Evolutionary conservation across 73 alveolate species (phyloP).

Genomic region (Paramecium caudatum): DNA sequence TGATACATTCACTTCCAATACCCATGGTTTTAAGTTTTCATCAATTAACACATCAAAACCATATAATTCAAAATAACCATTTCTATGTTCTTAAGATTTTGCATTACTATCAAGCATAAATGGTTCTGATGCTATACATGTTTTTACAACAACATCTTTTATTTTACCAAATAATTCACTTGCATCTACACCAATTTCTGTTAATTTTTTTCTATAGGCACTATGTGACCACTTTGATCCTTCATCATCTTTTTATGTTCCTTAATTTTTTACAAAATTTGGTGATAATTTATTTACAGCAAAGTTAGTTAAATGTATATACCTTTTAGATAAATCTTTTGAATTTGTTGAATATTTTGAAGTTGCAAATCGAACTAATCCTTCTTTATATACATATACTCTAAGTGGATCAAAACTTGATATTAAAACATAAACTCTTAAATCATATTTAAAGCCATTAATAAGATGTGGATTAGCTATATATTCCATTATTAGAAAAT

Average conservation of each 20-base stretch:
- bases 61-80: conserved; percentile 92
- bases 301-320: conserved; percentile 95
- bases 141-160: conserved; percentile 85
- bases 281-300: conserved; percentile 88
- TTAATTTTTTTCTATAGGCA: conserved; percentile 77
- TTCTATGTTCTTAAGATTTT: conserved; percentile 77
- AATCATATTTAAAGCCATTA: conserved; percentile 93
- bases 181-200: conserved; percentile 81
- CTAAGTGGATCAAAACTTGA: conserved; percentile 93
- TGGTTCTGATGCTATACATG: conserved; percentile 88
- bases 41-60: conserved; percentile 96
- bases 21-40: conserved; percentile 92
- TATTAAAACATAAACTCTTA: conserved; percentile 94
- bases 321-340: conserved; percentile 79
- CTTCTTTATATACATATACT: conserved; percentile 92
- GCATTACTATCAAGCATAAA: conserved; percentile 78
- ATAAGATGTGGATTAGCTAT: conserved; percentile 92
- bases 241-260: conserved; percentile 83
- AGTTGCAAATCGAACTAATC: conserved; percentile 96
- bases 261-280: conserved; percentile 86
- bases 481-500: conserved; percentile 83
- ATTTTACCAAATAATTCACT: conserved; percentile 79
- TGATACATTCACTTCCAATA: conserved; percentile 94
- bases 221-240: conserved; percentile 94
- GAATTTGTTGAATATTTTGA: conserved; percentile 82